Evolutionary conservation across 2,329 filamentous ascomycete genomes (phyloP), one percentile per base, ranked within the genome.

Genomic region (Epichloe sibirici): DNA sequence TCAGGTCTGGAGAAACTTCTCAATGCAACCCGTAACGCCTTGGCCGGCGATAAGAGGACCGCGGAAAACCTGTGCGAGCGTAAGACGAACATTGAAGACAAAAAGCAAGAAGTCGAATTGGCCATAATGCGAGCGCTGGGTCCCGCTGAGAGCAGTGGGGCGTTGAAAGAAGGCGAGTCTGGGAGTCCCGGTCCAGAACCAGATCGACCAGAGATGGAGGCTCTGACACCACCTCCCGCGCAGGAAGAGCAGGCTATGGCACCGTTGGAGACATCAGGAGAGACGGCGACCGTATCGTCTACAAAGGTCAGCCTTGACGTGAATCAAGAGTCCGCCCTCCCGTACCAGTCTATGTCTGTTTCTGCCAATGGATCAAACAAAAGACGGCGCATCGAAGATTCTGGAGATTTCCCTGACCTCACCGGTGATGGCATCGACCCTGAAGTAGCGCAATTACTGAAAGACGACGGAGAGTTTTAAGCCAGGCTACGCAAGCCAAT

Each of bases 101-200:
- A 88, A 70, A 95, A 94, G 68, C 82, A 84, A 50, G 86, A 93
- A 47, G 90, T 98, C 7, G 93, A 98, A 67, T 82, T 91, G 58
- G 85, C 82, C 48, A 97, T 98, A 59, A 89, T 98, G 78, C 82
- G 86, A 49, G 88, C 88, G 8, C 77, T 95, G 23, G 81, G 82
- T 13, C 78, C 80, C 1, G 77, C 82, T 8, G 75, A 79, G 53
- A 70, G 73, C 21, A 69, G 72, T 46, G 68, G 69, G 8, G 73
- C 79, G 9, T 70, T 74, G 3, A 72, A 74, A 3, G 71, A 73
- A 8, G 67, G 73, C 48, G 63, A 74, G 38, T 68, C 67, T n/a
- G 69, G 68, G 39, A 76, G 69, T 56, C 72, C 73, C 3, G 67
- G 68, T 13, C 67, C 75, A 28, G 86, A 88, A 57, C 80, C 81